Percentiles rank a stretch among this genome's conserved stretches.
Evolutionary conservation across 768 basidiomycete species (phyloP).

Genomic region (Leccinum olivaceopallidum): DNA sequence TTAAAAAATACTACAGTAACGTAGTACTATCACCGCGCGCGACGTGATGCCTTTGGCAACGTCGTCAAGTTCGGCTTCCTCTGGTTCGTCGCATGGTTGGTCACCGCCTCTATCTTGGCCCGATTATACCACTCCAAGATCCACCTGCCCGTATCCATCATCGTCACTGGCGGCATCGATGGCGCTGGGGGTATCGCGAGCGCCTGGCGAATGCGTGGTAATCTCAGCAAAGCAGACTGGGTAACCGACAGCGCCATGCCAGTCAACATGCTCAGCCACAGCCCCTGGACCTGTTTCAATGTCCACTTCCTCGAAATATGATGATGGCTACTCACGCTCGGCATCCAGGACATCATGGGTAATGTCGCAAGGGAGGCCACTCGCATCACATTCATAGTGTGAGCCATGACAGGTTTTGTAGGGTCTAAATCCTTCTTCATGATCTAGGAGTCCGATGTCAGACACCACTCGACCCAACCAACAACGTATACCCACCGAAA

Average conservation of each 20-base stretch:
- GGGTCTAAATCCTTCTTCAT: slow-evolving; percentile 57
- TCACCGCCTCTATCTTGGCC: slow-evolving; percentile 1
- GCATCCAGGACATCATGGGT: slow-evolving; percentile 57
- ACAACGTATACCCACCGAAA: slow-evolving; percentile 50
- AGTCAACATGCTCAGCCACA: slow-evolving; percentile 58
- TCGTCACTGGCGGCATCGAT: slow-evolving; percentile 25
- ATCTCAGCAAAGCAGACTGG: slow-evolving; percentile 49
- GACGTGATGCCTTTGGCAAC: slow-evolving; percentile 23
- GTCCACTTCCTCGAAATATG: neutral
- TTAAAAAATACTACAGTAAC: slow-evolving; percentile 1
- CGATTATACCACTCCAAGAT: slow-evolving; percentile 20
- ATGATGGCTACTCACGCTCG: slow-evolving; percentile 53
- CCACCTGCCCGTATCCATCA: slow-evolving; percentile 26
- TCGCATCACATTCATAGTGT: slow-evolving; percentile 68
- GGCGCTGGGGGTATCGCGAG: slow-evolving; percentile 35
- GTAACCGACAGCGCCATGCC: slow-evolving; percentile 46
- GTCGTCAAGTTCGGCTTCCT: slow-evolving; percentile 27
- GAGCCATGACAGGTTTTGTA: slow-evolving; percentile 54
- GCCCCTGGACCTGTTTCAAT: slow-evolving; percentile 41
- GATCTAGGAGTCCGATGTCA: slow-evolving; percentile 29
- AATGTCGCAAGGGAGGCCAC: slow-evolving; percentile 52
- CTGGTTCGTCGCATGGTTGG: slow-evolving; percentile 4
- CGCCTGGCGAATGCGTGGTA: slow-evolving; percentile 40
- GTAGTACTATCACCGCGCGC: slow-evolving; percentile 1
- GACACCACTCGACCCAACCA: neutral